These are phyloP conservation scores for Suillus subluteus DNA, from an alignment of 768 basidiomycete genomes.

Conservation along the genomic window DNA sequence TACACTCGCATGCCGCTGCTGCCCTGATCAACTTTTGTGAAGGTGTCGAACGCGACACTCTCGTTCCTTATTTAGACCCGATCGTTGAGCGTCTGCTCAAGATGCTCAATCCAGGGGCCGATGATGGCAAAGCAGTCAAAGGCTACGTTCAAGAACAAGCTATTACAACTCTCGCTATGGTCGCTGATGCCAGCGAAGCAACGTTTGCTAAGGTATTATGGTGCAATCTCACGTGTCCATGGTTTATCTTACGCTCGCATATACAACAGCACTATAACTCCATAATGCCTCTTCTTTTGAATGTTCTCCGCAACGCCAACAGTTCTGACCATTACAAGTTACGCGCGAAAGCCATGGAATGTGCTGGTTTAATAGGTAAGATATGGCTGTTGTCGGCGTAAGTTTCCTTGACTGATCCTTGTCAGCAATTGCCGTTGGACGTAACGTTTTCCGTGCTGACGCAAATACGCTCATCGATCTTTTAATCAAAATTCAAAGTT, in stretches of 20 bases:
- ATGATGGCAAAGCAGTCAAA: conserved; percentile 42
- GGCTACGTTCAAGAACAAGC: conserved; percentile 88
- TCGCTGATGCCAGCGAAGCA: conserved; percentile 81
- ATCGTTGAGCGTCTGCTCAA: conserved; percentile 68
- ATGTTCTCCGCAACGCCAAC: conserved; percentile 74
- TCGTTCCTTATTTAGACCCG: conserved; percentile 77
- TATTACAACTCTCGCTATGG: conserved; percentile 87
- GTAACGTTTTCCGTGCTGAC: conserved; percentile 77
- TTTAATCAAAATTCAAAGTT: conserved; percentile 80
- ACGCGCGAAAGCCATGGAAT: conserved; percentile 88
- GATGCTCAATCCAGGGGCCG: conserved; percentile 57
- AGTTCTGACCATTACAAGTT: conserved; percentile 68
- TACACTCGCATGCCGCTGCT: conserved; percentile 85
- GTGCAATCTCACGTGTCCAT: conserved; percentile 10
- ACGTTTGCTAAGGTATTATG: conserved; percentile 71
- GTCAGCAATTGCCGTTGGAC: conserved; percentile 84
- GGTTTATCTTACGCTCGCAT: conserved; percentile 13
- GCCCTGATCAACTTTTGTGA: conserved; percentile 93
- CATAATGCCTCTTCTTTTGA: conserved; percentile 82
- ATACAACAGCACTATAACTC: conserved; percentile 63
- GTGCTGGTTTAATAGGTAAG: conserved; percentile 81
- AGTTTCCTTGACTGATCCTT: conserved; percentile 3
- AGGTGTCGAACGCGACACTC: conserved; percentile 73
- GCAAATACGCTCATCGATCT: conserved; percentile 71
- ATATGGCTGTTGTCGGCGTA: background rate